These are phyloP conservation scores for Tuber magnatum DNA, from an alignment of 495 filamentous ascomycete species.

Conservation along the genomic window DNA sequence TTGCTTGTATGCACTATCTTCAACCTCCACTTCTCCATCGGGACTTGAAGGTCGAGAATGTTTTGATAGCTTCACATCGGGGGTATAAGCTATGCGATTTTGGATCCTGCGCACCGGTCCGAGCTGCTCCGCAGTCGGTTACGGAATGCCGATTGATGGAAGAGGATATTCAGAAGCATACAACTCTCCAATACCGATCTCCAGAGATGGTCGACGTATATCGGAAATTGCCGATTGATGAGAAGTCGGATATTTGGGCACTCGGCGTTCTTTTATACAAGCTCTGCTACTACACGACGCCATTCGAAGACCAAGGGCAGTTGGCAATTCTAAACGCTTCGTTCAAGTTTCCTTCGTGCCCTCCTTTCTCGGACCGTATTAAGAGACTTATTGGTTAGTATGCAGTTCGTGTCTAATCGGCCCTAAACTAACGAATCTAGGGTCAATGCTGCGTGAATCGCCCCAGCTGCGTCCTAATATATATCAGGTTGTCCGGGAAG, in stretches of 20 bases:
- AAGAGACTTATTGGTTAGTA: slow-evolving; percentile 83
- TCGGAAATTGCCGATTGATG: slow-evolving; percentile 89
- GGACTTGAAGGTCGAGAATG: slow-evolving; percentile 96
- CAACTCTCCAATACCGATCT: slow-evolving; percentile 92
- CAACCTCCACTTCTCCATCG: slow-evolving; percentile 88
- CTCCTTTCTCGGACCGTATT: slow-evolving; percentile 77
- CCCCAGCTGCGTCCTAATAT: slow-evolving; percentile 81
- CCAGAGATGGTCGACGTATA: slow-evolving; percentile 99
- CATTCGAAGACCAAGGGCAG: slow-evolving; percentile 94
- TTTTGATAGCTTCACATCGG: slow-evolving; percentile 68
- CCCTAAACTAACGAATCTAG: slow-evolving; percentile 46
- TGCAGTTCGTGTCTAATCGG: slow-evolving; percentile 18
- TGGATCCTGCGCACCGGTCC: slow-evolving; percentile 79
- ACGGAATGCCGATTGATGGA: slow-evolving; percentile 85
- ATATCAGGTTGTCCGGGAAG: slow-evolving; percentile 80
- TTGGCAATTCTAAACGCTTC: slow-evolving; percentile 97
- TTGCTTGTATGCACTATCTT: slow-evolving; percentile 98
- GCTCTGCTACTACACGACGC: slow-evolving; percentile 97
- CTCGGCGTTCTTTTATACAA: slow-evolving; percentile 94
- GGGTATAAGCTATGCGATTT: slow-evolving; percentile 97
- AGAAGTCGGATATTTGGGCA: slow-evolving; percentile 99
- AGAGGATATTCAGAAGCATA: slow-evolving; percentile 95
- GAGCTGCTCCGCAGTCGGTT: slow-evolving; percentile 73
- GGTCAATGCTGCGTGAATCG: slow-evolving; percentile 82
- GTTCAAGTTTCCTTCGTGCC: slow-evolving; percentile 85